Evolutionary conservation across 129 eudicot species (phyloP), one percentile per base, ranked within the genome.

Genomic region (Gnaphalium uliginosum): DNA sequence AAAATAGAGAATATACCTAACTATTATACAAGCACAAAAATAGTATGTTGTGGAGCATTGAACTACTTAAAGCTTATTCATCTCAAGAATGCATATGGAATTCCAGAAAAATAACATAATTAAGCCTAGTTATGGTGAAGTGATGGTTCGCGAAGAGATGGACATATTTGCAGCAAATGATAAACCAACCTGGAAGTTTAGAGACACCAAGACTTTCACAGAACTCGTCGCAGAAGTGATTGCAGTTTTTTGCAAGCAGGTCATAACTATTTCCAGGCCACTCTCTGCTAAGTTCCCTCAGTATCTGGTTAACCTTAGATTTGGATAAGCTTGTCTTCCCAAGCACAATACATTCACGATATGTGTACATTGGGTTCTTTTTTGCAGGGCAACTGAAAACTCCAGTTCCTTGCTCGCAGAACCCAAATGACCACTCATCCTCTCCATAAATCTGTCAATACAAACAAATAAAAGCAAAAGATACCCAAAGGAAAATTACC

Each of bases 341-440:
- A 71, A 94, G 96, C 29, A 87, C 81, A 75, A 94, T 88, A 77
- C 86, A 80, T 68, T 94, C 98, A 24, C 98, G 98, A 32, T 83
- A 94, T 24, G 96, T 88, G 66, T 94, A 94, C 93, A 94, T 85
- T 33, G 97, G 97, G 80, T 94, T 94, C 77, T 90, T 87, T 74
- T 83, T 82, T 23, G 97, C 79, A 59, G 98, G 98, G 76, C 98
- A 94, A 80, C 96, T 86, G 75, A 94, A 94, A 35, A 94, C 98
- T 50, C 98, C 98, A 57, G 85, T 85, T 41, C 96, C 97, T 77
- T 90, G 90, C 56, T 90, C 98, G 78, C 97, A 90, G 77, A 66
- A 94, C 78, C 98, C 98, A 81, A 94, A 94, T 2, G 98, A 94
- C 98, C 98, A 94, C 70, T 94, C 98, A 8, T 94, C 96, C 35